Percentiles rank a stretch among this genome's conserved stretches.
Conservation (phyloP, 108 stramenopile genomes). For the Mayamaea pseudoterrestris region DNA sequence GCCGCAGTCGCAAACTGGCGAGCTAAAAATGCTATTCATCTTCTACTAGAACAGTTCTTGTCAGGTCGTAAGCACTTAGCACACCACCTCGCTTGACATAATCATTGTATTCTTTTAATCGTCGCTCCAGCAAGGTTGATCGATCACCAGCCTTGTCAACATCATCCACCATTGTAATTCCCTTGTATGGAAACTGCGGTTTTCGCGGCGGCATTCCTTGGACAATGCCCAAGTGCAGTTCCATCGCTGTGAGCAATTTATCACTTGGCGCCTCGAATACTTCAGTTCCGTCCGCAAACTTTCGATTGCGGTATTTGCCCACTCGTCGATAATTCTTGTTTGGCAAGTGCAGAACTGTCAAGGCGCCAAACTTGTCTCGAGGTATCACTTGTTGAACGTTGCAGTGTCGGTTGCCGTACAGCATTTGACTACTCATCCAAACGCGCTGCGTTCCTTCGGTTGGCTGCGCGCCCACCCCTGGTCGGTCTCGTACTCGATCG, state of each 20-base stretch:
- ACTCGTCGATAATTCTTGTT: constrained; percentile 85
- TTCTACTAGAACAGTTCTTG: constrained; percentile 6
- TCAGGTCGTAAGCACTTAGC: constrained; percentile 59
- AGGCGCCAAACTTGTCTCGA: constrained; percentile 51
- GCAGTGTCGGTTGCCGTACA: constrained; percentile 60
- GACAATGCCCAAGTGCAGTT: constrained; percentile 53
- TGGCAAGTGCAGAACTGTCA: constrained; percentile 71
- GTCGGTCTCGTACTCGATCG: constrained; percentile 51
- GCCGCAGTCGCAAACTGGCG: constrained; percentile 73
- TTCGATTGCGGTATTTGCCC: constrained; percentile 42
- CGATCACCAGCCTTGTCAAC: constrained; percentile 19
- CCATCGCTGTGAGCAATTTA: constrained; percentile 47
- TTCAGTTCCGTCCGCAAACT: constrained; percentile 62
- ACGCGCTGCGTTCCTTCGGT: constrained; percentile 70
- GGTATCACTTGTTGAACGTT: constrained; percentile 60
- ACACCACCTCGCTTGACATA: constrained; percentile 72
- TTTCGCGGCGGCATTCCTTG: constrained; percentile 14
- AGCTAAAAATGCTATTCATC: neutral
- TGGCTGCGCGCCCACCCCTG: constrained; percentile 49
- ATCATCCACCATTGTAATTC: constrained; percentile 59
- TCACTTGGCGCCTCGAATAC: constrained; percentile 34
- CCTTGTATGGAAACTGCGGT: constrained; percentile 32
- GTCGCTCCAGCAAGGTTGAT: constrained; percentile 23
- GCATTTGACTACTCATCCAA: constrained; percentile 74
- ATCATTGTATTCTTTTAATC: constrained; percentile 48